A percentile compares a stretch with the other conserved stretches of the same genome.
Conservation (phyloP, 306 rosid species). For the Astragalus glycyphyllos region DNA sequence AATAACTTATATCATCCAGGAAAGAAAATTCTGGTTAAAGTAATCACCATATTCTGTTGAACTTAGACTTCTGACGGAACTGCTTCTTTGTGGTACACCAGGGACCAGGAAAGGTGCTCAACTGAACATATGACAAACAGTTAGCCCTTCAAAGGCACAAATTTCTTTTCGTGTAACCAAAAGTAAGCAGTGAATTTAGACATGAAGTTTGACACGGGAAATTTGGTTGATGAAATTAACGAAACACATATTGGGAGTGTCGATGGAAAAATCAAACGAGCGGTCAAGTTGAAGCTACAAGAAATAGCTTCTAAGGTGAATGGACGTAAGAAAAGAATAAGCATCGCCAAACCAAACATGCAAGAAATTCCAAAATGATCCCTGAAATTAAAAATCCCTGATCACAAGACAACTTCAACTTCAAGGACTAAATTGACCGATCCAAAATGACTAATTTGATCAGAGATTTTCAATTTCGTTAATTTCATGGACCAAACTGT, state of each 20-base stretch:
- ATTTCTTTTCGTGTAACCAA: not conserved
- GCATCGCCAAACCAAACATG: too few species aligned
- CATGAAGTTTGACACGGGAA: too few species aligned
- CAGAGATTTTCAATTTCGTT: not conserved
- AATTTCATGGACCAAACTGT: not conserved
- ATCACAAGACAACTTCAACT: not conserved
- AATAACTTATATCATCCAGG: not conserved
- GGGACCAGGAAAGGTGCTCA: slow-evolving; percentile 81
- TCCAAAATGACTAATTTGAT: not conserved
- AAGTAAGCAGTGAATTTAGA: not conserved
- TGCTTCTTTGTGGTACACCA: slow-evolving; percentile 85
- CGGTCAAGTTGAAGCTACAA: too few species aligned
- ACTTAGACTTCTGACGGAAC: slow-evolving; percentile 65
- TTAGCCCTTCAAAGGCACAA: slow-evolving; percentile 19
- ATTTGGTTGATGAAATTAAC: not conserved
- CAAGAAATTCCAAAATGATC: not conserved
- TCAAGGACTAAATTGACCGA: not conserved
- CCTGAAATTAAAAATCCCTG: too few species aligned
- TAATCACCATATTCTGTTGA: slow-evolving; percentile 67
- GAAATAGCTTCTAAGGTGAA: too few species aligned
- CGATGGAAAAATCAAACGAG: too few species aligned
- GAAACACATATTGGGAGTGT: too few species aligned
- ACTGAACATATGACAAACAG: slow-evolving; percentile 51
- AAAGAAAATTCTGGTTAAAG: not conserved
- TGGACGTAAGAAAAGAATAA: too few species aligned